phyloP scores from a whole-genome alignment of 1,139 yeast species.

The Kodamaea arcana region DNA sequence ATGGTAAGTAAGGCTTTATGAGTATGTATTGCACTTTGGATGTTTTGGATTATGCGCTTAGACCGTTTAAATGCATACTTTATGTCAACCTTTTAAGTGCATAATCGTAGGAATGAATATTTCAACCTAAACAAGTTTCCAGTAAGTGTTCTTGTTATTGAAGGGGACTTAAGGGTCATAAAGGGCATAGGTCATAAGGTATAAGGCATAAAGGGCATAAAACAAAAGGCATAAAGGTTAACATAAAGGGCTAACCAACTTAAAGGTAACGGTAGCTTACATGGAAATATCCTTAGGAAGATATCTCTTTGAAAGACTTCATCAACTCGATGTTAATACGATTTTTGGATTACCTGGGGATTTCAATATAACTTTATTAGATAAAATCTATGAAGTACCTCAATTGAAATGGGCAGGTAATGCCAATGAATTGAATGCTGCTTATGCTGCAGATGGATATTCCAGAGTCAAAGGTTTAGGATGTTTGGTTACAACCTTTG shows the following conservation, averaged over 20 bases:
- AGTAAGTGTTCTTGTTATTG: no score
- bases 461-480: constrained; percentile 36
- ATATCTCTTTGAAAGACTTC: constrained; percentile 42
- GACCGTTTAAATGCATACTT: no score
- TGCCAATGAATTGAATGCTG: constrained; percentile 42
- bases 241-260: no score
- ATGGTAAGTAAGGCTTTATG: no score
- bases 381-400: constrained; percentile 34
- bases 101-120: no score
- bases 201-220: no score
- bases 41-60: background rate
- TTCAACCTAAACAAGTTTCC: no score
- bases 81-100: no score
- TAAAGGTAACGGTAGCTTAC: constrained; percentile 23
- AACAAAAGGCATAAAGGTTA: no score
- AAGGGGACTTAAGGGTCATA: no score
- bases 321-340: constrained; percentile 37
- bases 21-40: no score
- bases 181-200: no score
- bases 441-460: constrained; percentile 44
- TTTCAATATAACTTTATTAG: constrained; percentile 35
- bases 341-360: constrained; percentile 44
- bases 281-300: constrained; percentile 33
- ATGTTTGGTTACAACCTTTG: constrained; percentile 39
- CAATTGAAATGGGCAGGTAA: constrained; percentile 40